Evolutionary conservation across 108 stramenopile genomes (phyloP).

Genomic region (Bacterosira constricta): DNA sequence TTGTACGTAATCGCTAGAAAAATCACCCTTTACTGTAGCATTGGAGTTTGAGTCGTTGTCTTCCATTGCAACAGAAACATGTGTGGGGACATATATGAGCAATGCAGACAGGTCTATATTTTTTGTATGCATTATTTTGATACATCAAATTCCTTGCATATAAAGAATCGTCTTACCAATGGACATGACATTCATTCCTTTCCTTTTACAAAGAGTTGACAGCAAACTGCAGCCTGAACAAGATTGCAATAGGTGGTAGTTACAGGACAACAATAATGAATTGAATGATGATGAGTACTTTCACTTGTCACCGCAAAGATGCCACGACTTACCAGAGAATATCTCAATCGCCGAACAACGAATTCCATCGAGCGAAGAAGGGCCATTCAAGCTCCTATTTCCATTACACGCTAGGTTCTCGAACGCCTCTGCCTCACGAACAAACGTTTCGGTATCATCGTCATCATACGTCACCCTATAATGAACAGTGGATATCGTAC

Average conservation of each 20-base stretch:
- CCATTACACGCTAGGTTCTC: conserved; percentile 27
- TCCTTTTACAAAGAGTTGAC: conserved; percentile 26
- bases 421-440: conserved; percentile 5
- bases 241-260: no score
- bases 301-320: neutral
- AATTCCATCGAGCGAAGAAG: neutral
- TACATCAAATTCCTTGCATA: no score
- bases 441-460: conserved; percentile 25
- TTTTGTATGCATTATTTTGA: no score
- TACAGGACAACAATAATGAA: neutral
- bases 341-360: conserved; percentile 7
- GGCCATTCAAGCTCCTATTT: neutral
- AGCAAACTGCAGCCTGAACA: conserved; percentile 25
- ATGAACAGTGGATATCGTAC: conserved; percentile 19
- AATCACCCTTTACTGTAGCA: conserved; percentile 35
- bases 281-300: neutral
- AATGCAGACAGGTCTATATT: no score
- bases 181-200: conserved; percentile 25
- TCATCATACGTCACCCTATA: conserved; percentile 34
- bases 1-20: conserved; percentile 17
- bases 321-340: conserved; percentile 28
- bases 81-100: no score
- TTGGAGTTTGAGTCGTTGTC: conserved; percentile 29
- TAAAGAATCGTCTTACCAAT: conserved; percentile 13
- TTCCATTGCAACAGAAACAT: neutral